Evolutionary conservation across 1,284 basidiomycete genomes (phyloP), one percentile per base, ranked within the genome.

Genomic region (Ustilago trichophora): DNA sequence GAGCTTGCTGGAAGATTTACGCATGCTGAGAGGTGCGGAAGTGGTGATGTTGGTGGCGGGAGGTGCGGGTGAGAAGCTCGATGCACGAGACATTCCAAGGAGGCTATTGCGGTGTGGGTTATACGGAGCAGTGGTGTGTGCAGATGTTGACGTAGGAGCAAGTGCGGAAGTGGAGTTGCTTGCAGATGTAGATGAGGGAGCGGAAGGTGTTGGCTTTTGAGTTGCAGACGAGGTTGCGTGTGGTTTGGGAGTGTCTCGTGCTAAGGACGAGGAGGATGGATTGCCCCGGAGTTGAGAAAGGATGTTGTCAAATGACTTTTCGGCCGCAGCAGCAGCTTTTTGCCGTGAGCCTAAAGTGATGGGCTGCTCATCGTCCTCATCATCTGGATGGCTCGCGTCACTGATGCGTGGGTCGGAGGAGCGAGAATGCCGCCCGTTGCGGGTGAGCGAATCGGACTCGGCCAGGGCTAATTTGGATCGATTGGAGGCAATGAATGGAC

Each of bases 301-400:
- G 46, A 68, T 68, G 27, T 31, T 68, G 47, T 62, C 58, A 21
- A 68, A 68, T 0, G 65, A 68, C 33, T 62, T 68, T 40, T 68
- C 65, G 15, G 49, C 65, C 2, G 65, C 58, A 22, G 64, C 64
- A 9, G 64, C 64, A 1, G 64, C 64, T 34, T 47, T 60, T 11
- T 68, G 65, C 29, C 65, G 25, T 4, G 65, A 54, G n/a, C 65
- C 65, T 13, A 68, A n/a, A 11, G 58, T 57, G 27, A 68, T 68
- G 29, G 54, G 53, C 21, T 52, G 46, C 15, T 68, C 65, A 8
- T 68, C 44, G 8, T 60, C 54, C 5, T 62, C 32, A 25, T 50
- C 43, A 13, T 51, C 26, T 27, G 21, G 22, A 16, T 45, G 32
- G 8, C 9, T 25, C 2, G 41, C 37, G 24, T 15, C 36, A 13